Evolutionary conservation across 140 eudicot genomes (phyloP), one percentile per base, ranked within the genome.

Genomic region (Bidens hawaiensis): DNA sequence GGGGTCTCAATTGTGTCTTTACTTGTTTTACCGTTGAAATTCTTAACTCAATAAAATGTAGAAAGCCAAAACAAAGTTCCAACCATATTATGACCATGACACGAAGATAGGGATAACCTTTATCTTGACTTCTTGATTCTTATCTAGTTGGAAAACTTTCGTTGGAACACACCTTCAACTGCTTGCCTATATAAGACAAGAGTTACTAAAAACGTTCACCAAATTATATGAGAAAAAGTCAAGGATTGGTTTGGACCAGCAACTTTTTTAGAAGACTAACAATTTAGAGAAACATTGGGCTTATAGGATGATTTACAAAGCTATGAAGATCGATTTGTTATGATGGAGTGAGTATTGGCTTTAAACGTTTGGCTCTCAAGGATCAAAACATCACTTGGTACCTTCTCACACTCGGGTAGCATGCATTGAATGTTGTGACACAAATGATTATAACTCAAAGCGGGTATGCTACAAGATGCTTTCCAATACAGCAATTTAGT

Each of bases 1-100:
- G 47, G 33, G 70, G 70, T 64, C 70, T 28, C 23, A 64, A 47
- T 64, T 65, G 23, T 65, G 70, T 65, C 70, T 33, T 36, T 65
- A 65, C 49, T 48, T 49, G 31, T 31, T 49, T 58, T 48, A 65
- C 36, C 36, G 33, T 65, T 49, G 70, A 65, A 65, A 46, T 64
- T 64, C 58, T 28, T 47, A 64, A 6, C 4, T 30, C 6, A 5
- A 45, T 4, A 63, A 30, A 27, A 3, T 46, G 7, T 26, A 43
- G 45, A 23, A 46, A 46, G 56, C 60, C 70, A 64, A 64, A 64
- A 64, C 33, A 64, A 64, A 64, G 47, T 64, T 64, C 60, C 23
- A 34, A 42, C 6, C 51, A 45, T 45, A 45, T 45, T 6, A 64
- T 64, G 69, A 64, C 47, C 43, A 6, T 1, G 13, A 11, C 13